Evolutionary conservation across 257 asterid species (phyloP).

Genomic region (Primulina eburnea): DNA sequence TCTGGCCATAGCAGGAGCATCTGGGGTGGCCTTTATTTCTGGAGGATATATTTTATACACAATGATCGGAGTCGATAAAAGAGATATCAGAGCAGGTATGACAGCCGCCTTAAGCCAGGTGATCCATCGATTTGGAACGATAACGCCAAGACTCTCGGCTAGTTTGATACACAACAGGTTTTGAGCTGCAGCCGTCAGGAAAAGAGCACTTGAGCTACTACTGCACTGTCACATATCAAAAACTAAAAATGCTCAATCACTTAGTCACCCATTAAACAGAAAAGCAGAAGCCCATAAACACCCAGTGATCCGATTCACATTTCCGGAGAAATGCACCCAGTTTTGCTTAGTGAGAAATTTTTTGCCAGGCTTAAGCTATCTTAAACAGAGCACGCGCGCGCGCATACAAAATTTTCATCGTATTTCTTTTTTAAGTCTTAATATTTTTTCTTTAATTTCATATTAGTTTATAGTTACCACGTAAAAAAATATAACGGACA

Average conservation of each 20-base stretch:
- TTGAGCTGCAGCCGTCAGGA: slow-evolving; percentile 86
- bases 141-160: slow-evolving; percentile 72
- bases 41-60: slow-evolving; percentile 69
- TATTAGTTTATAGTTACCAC: too few relatives aligned
- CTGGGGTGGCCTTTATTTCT: slow-evolving; percentile 62
- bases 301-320: too few relatives aligned
- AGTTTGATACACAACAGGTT: slow-evolving; percentile 65
- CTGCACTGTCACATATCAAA: slow-evolving; percentile 41
- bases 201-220: slow-evolving; percentile 70
- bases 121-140: slow-evolving; percentile 56
- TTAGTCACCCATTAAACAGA: not conserved
- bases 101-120: slow-evolving; percentile 69
- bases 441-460: too few relatives aligned
- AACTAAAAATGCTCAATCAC: slow-evolving; percentile 17
- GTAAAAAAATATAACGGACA: too few relatives aligned
- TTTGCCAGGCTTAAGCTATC: too few relatives aligned
- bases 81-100: slow-evolving; percentile 46
- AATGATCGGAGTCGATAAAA: slow-evolving; percentile 53
- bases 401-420: too few relatives aligned
- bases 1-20: slow-evolving; percentile 69
- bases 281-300: too few relatives aligned
- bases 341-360: too few relatives aligned
- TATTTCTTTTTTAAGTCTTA: too few relatives aligned
- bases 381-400: too few relatives aligned
- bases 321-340: too few relatives aligned